Percentiles rank a stretch among this genome's conserved stretches.
Conservation (phyloP, 1,284 basidiomycete genomes). For the Salmacisia buchloeana region DNA sequence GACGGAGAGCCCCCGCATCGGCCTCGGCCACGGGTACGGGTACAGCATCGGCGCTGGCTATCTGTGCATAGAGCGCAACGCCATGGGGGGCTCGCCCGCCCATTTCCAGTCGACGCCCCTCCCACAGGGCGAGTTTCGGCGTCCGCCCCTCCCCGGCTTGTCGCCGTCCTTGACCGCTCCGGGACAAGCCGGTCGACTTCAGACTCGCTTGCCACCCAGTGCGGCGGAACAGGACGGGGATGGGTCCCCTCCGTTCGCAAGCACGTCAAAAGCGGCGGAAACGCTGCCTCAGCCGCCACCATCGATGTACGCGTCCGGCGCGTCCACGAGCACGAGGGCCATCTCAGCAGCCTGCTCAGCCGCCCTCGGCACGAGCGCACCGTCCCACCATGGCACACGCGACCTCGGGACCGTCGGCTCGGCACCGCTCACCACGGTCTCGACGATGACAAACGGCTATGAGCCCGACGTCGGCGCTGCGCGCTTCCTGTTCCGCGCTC, state of each 20-base stretch:
- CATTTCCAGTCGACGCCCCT: constrained; percentile 1
- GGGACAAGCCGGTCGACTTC: too few species aligned
- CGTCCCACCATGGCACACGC: not conserved
- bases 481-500: too few species aligned
- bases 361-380: not conserved
- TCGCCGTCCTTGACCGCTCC: not conserved
- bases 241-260: too few species aligned
- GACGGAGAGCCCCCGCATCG: not conserved
- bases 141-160: not conserved
- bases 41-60: not conserved
- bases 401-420: not conserved
- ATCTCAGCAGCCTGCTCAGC: not conserved
- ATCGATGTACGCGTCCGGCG: not conserved
- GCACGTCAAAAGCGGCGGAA: too few species aligned
- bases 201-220: too few species aligned
- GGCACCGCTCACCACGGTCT: not conserved
- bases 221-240: too few species aligned
- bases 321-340: not conserved
- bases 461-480: not conserved
- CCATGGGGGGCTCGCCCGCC: not conserved
- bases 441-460: too few species aligned
- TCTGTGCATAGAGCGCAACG: not conserved
- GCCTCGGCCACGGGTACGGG: not conserved
- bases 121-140: not conserved
- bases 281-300: too few species aligned